A percentile compares a stretch with the other conserved stretches of the same genome.
Evolutionary conservation across 2,329 filamentous ascomycete species (phyloP).

Genomic region (Teratosphaeria nubilosa): DNA sequence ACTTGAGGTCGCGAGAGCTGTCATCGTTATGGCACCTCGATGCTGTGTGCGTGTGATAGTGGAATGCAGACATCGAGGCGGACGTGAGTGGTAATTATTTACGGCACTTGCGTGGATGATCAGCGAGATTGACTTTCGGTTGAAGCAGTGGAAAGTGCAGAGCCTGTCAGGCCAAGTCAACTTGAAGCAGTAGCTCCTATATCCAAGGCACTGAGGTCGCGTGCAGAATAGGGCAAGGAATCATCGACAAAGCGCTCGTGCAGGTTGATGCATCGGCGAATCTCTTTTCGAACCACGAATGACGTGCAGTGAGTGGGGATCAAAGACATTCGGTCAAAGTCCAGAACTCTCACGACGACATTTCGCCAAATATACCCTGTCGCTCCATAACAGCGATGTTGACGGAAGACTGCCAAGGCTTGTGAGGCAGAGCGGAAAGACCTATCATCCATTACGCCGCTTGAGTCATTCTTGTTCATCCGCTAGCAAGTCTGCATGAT

Average conservation of each 20-base stretch:
- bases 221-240: not conserved
- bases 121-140: not conserved
- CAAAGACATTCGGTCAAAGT: not conserved
- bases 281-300: not conserved
- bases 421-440: not conserved
- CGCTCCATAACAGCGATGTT: not conserved
- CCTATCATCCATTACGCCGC: not conserved
- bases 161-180: not conserved
- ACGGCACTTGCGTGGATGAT: not conserved
- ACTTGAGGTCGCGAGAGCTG: not conserved
- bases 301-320: not conserved
- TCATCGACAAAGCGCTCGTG: not conserved
- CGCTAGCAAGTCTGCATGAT: not conserved
- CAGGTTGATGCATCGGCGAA: not conserved
- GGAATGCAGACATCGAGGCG: not conserved
- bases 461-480: not conserved
- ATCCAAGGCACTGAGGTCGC: not conserved
- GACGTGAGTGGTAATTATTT: not conserved
- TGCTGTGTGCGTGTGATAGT: not conserved
- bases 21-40: not conserved
- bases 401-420: too few species aligned
- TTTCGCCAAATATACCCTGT: not conserved
- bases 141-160: not conserved
- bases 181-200: not conserved
- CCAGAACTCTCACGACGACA: not conserved